Evolutionary conservation across 2,329 filamentous ascomycete genomes (phyloP), one percentile per base, ranked within the genome.

Genomic region (Aspergillus piperis): DNA sequence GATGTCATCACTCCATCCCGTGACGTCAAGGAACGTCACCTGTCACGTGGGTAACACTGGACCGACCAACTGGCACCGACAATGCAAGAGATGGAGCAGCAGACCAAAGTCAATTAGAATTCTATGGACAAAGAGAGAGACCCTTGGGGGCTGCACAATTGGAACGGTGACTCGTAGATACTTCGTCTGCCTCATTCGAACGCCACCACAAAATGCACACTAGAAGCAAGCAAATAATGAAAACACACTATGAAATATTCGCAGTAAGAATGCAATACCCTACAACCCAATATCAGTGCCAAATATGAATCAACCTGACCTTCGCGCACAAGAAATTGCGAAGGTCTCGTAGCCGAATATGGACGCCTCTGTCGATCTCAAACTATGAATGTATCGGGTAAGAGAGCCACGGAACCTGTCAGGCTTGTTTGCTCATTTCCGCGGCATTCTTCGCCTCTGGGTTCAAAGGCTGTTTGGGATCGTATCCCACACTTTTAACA

Each of bases 401-500:
- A 49, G 23, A 49, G 11, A 42, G n/a, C 17, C 23, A 49, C 13
- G 23, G 23, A 27, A 17, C 23, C 23, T 4, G 15, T 27, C 44
- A 49, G 23, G 13, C 21, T 27, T 32, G 25, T 47, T 39, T 55
- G 11, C 47, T 42, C 2, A 54, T 60, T 41, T 67, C 66, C 59
- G 15, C 21, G 3, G 70, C 64, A 32, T 72, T 70, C 41, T 69
- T 72, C 7, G 65, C 65, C 15, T 78, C 73, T 4, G 77, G 74
- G 59, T 77, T 79, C 50, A 84, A 67, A 6, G 82, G 82, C n/a
- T 82, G 77, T 3, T 64, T 69, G 81, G 87, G 82, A 74, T 98
- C 92, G 74, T 98, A 99, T 2, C 92, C 92, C 0, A 98, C 84
- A 41, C 87, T 86, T 75, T 96, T 97, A 53, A 99, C 92, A 64